A percentile compares a stretch with the other conserved stretches of the same genome.
Evolutionary conservation across 495 filamentous ascomycete species (phyloP).

Genomic region (Glonium stellatum): DNA sequence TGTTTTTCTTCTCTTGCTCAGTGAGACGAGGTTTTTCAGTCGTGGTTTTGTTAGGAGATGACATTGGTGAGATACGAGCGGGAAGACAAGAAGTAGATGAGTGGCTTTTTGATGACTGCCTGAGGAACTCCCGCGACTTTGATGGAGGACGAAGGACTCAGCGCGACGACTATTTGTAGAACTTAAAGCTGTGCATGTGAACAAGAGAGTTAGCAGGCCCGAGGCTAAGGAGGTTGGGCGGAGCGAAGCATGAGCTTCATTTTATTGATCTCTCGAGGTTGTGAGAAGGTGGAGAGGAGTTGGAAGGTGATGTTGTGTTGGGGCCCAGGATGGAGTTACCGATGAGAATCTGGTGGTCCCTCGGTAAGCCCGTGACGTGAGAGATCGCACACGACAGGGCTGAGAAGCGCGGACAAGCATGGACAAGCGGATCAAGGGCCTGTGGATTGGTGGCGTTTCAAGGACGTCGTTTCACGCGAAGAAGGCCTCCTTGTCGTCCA

Average conservation of each 20-base stretch:
- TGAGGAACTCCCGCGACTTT: too few species aligned
- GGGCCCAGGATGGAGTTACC: not conserved
- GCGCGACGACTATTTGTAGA: not conserved
- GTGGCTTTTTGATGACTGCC: not conserved
- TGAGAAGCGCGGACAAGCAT: not conserved
- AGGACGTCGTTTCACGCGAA: not conserved
- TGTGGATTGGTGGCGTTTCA: not conserved
- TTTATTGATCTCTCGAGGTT: not conserved
- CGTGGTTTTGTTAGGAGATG: conserved; percentile 26
- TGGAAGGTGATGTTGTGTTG: not conserved
- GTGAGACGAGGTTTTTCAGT: conserved; percentile 65
- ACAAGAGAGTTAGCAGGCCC: conserved; percentile 1
- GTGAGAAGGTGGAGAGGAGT: not conserved
- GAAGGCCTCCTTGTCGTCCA: not conserved
- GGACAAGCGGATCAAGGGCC: not conserved
- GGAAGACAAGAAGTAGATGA: not conserved
- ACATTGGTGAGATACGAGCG: conserved; percentile 6
- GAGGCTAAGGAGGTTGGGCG: conserved; percentile 5
- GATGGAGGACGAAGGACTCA: not conserved
- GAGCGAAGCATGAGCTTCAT: not conserved
- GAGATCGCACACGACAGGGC: not conserved
- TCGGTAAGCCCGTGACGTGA: conserved; percentile 7
- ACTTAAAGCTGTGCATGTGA: not conserved
- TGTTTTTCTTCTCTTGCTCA: conserved; percentile 82
- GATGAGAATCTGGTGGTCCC: not conserved